Percentiles rank a stretch among this genome's conserved stretches.
Evolutionary conservation across 1,139 yeast species (phyloP).

Genomic region (Candida sp.): DNA sequence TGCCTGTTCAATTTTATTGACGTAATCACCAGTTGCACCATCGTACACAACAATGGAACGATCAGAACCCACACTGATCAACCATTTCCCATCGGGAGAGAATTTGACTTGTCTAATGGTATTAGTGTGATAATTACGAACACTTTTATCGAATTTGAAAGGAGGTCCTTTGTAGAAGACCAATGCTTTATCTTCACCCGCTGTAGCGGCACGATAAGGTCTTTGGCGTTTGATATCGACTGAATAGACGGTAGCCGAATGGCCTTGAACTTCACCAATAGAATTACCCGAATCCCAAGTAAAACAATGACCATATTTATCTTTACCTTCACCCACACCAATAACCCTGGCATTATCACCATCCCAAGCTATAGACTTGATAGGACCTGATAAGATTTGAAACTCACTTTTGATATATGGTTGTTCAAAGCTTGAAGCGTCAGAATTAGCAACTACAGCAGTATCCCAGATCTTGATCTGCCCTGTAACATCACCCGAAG

Average conservation of each 20-base stretch:
- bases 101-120: slow-evolving; percentile 79
- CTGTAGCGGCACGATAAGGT: slow-evolving; percentile 94
- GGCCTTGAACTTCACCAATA: slow-evolving; percentile 95
- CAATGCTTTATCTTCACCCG: slow-evolving; percentile 79
- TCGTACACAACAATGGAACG: slow-evolving; percentile 75
- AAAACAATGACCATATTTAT: slow-evolving; percentile 88
- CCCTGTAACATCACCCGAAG: slow-evolving; percentile 91
- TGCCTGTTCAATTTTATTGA: slow-evolving; percentile 49
- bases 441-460: slow-evolving; percentile 16
- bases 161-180: slow-evolving; percentile 94
- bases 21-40: slow-evolving; percentile 80
- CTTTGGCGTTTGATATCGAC: slow-evolving; percentile 84
- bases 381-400: slow-evolving; percentile 76
- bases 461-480: slow-evolving; percentile 87
- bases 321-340: slow-evolving; percentile 95
- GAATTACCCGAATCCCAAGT: slow-evolving; percentile 94
- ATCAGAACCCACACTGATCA: slow-evolving; percentile 88
- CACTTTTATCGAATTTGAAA: slow-evolving; percentile 74
- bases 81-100: slow-evolving; percentile 71
- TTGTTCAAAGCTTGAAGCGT: slow-evolving; percentile 33
- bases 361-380: slow-evolving; percentile 90
- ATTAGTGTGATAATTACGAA: slow-evolving; percentile 72
- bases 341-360: slow-evolving; percentile 80
- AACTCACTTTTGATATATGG: slow-evolving; percentile 75
- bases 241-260: slow-evolving; percentile 79